Base-by-base conservation (phyloP, 169 alveolate species). In the Plasmodium inui region DNA sequence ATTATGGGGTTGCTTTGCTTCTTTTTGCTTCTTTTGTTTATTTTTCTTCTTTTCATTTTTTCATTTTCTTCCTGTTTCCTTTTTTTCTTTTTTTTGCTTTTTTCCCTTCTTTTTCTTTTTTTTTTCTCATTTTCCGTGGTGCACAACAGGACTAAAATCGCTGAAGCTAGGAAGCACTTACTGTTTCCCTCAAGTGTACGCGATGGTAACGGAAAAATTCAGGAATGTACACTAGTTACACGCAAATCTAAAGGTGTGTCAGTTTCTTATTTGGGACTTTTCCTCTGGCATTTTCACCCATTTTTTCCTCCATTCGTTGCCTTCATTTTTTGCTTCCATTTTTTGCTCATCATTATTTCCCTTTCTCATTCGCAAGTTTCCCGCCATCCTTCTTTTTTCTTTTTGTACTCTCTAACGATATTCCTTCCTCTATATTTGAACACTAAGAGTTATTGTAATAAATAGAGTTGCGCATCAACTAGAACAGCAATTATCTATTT, bases 251-350 rank as follows among this genome's bases (percentile, higher is more conserved):
- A 67, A 67, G 37, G 37, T 67, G 30, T 67, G 76, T 67, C 37
- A 67, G 37, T 67, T 67, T 67, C 37, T 67, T 67, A 28, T 67
- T 67, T n/a, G 76, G 76, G 37, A 67, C n/a, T 67, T 67, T 67
- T 67, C 32, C 37, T 3, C 76, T 67, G 1, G 76, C 76, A 6
- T 22, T 67, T 67, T 67, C 14, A 67, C 76, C 76, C 39, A 67
- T 67, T 67, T 67, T 19, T 67, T 67, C n/a, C 22, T 67, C 4
- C n/a, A 19, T 22, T 22, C 22, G 19, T 28, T 28, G 30, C 37
- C 12, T 4, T n/a, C 76, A 67, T 19, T 57, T 14, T 19, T 28
- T 61, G 74, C 34, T 61, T 5, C 74, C 32, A 19, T 19, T 61
- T 61, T 61, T 61, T 67, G 19, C 9, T 1, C 2, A 5, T 2